phyloP scores from a whole-genome alignment of 208 protist species.

The Acanthamoeba quina region DNA sequence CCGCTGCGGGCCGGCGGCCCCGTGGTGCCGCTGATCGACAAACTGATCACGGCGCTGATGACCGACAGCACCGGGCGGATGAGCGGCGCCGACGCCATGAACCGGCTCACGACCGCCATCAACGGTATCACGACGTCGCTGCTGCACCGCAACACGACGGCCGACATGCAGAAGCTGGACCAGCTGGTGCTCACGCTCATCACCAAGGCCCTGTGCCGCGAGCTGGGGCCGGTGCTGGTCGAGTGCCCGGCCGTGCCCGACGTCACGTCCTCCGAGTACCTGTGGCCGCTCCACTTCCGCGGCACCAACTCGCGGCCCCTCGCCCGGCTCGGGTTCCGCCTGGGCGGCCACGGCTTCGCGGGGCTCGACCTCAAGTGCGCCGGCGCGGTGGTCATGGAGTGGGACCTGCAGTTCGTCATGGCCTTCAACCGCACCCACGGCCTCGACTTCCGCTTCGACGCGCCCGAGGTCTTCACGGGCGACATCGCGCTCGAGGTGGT shows the following conservation, averaged over 20 bases:
- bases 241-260: background rate
- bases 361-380: conserved; percentile 24
- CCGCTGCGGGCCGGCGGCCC: background rate
- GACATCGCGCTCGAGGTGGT: background rate
- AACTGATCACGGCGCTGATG: conserved; percentile 9
- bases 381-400: background rate
- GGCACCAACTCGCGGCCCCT: background rate
- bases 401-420: background rate
- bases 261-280: background rate
- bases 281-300: conserved; percentile 51
- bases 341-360: conserved; percentile 41
- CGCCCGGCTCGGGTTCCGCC: background rate
- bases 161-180: background rate
- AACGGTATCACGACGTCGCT: background rate
- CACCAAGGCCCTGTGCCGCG: conserved; percentile 29
- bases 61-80: background rate
- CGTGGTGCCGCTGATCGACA: background rate
- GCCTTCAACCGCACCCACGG: conserved; percentile 58
- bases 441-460: conserved; percentile 1
- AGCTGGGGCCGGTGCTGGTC: background rate
- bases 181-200: conserved; percentile 45
- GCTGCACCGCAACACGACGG: background rate
- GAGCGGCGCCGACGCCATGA: background rate
- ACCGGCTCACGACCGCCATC: conserved; percentile 13
- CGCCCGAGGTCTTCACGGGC: background rate